Base-by-base conservation (phyloP, 169 alveolate genomes). In the Cryptosporidium sp. region DNA sequence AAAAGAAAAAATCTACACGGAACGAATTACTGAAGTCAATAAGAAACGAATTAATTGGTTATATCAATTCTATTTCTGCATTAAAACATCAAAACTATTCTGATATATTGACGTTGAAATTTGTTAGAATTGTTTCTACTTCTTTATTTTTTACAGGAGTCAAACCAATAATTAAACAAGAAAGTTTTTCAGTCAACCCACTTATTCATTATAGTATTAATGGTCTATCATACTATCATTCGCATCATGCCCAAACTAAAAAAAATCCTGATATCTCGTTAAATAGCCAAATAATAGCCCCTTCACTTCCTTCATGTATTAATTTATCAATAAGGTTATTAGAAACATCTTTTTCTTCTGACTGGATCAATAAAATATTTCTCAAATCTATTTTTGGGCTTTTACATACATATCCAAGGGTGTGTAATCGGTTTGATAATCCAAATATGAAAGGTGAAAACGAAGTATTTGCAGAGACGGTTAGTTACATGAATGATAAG, bases 341-440 rank as follows among this genome's bases (percentile, higher is more conserved):
- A 56, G 89, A 80, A 7, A 31, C 60, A 23, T 62, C 89, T 12
- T 65, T 80, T 42, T 60, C 70, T 39, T 29, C 89, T 4, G 89
- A 80, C 51, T 80, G 89, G 89, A 23, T 80, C 14, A 80, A 60
- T 80, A 56, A 80, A 39, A 42, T 80, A n/a, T 80, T 80, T 62
- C 51, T 80, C 10, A 80, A 80, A 33, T 37, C 89, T 16, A 44
- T 80, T 26, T 56, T 80, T 29, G 73, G 89, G 18, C 89, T 80
- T 62, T 42, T 80, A 44, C 31, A 65, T 48, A 80, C 89, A 21
- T 80, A 80, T 65, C 89, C 89, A 53, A 33, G 39, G 68, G 14
- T 62, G 6, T 80, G 39, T 42, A 67, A 35, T 51, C 39, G 60
- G 35, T 42, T 21, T 80, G 68, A 73, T 14, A 80, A 23, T 45